phyloP scores from a whole-genome alignment of 2,329 filamentous ascomycete genomes.

The Nakataea oryzae region DNA sequence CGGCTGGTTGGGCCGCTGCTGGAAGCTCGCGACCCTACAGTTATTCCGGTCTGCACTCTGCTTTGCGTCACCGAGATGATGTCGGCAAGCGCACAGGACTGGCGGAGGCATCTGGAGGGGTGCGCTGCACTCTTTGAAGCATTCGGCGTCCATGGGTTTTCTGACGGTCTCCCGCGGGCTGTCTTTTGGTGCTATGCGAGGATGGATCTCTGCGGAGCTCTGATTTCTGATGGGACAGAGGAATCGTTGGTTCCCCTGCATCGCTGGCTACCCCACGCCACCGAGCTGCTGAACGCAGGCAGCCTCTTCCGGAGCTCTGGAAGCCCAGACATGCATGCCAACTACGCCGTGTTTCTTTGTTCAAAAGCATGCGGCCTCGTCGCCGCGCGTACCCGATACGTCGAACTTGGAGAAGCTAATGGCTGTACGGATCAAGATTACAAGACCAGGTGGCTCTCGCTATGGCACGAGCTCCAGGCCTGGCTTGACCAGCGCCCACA shows the following conservation, averaged over 20 bases:
- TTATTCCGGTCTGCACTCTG: slow-evolving; percentile 26
- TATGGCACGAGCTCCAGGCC: slow-evolving; percentile 38
- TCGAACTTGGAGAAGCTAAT: slow-evolving; percentile 34
- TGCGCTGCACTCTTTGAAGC: slow-evolving; percentile 44
- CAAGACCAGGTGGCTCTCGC: slow-evolving; percentile 29
- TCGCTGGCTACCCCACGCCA: slow-evolving; percentile 34
- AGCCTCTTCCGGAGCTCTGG: slow-evolving; percentile 19
- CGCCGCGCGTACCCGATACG: slow-evolving; percentile 33
- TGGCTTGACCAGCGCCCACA: slow-evolving; percentile 35
- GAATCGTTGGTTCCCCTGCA: slow-evolving; percentile 36
- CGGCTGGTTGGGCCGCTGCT: slow-evolving; percentile 25
- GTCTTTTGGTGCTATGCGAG: slow-evolving; percentile 50
- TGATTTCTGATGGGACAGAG: slow-evolving; percentile 43
- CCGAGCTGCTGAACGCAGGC: slow-evolving; percentile 22
- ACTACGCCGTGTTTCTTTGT: slow-evolving; percentile 47
- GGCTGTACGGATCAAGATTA: slow-evolving; percentile 29
- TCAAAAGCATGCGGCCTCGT: slow-evolving; percentile 40
- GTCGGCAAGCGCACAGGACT: slow-evolving; percentile 31
- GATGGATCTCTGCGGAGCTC: slow-evolving; percentile 46
- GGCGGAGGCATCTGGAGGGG: slow-evolving; percentile 46
- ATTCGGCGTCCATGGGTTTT: slow-evolving; percentile 41
- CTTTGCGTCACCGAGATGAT: slow-evolving; percentile 32
- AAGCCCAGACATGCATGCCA: slow-evolving; percentile 45
- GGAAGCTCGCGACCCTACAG: slow-evolving; percentile 18
- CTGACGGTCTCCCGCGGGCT: slow-evolving; percentile 39